Percentiles rank a stretch among this genome's conserved stretches.
Conservation (phyloP, 2,329 filamentous ascomycete species). For the Fusarium papillatum region DNA sequence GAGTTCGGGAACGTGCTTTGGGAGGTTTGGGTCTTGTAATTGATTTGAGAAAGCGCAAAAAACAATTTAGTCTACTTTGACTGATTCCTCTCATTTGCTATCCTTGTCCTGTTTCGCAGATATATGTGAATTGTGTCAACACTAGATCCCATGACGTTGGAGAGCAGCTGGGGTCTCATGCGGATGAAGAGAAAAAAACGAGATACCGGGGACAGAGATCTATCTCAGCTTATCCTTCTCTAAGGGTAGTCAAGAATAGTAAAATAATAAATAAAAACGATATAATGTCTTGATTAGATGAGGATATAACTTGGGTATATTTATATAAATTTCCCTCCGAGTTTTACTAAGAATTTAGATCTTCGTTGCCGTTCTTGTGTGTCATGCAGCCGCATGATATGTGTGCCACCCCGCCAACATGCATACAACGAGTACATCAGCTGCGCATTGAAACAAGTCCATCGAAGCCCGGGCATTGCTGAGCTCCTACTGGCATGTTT, state of each 20-base stretch:
- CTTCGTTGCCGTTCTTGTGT: neutral
- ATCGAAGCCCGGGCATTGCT: slow-evolving; percentile 7
- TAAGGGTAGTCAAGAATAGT: neutral
- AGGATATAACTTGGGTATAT: neutral
- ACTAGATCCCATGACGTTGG: too few relatives aligned
- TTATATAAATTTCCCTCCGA: neutral
- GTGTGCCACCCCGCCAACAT: slow-evolving; percentile 32
- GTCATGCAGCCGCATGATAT: slow-evolving; percentile 30
- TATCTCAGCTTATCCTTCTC: neutral
- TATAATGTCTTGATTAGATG: neutral
- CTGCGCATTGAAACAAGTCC: slow-evolving; percentile 13
- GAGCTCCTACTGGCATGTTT: neutral
- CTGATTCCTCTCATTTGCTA: too few relatives aligned
- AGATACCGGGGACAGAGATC: neutral
- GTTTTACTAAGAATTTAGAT: neutral
- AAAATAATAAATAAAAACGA: neutral
- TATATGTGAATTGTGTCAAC: too few relatives aligned
- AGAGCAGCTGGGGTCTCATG: too few relatives aligned
- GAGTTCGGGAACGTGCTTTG: too few relatives aligned
- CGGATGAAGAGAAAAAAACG: neutral
- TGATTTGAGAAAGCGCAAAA: too few relatives aligned
- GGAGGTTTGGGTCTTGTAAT: too few relatives aligned
- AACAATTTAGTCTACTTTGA: too few relatives aligned
- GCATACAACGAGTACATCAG: slow-evolving; percentile 18
- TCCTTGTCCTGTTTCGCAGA: too few relatives aligned